A percentile compares a stretch with the other conserved stretches of the same genome.
Evolutionary conservation across 2,329 filamentous ascomycete species (phyloP).

Genomic region (Arthrocladium fulminans): DNA sequence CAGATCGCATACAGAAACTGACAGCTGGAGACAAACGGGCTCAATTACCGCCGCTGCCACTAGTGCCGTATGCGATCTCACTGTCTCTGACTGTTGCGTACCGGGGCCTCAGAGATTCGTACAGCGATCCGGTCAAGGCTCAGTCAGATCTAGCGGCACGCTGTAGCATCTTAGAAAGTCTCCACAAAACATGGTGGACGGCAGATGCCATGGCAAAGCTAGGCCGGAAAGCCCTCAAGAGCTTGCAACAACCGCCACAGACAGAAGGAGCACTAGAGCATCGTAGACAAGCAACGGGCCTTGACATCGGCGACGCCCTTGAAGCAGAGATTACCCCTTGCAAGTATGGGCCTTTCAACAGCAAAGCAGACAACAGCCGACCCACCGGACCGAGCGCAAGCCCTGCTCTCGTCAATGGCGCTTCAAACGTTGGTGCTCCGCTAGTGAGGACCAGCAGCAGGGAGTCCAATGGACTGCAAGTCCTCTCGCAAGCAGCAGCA

Average conservation of each 20-base stretch:
- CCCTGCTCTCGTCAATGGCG: not conserved
- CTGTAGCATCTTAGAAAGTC: slow-evolving; percentile 29
- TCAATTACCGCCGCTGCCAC: slow-evolving; percentile 42
- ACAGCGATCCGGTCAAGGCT: slow-evolving; percentile 31
- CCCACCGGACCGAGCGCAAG: not conserved
- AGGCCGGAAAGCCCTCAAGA: slow-evolving; percentile 31
- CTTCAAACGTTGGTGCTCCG: not conserved
- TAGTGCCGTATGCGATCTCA: slow-evolving; percentile 48
- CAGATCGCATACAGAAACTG: slow-evolving; percentile 46
- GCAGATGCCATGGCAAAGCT: slow-evolving; percentile 35
- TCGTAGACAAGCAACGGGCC: slow-evolving; percentile 5
- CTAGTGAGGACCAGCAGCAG: not conserved
- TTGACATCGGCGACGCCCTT: slow-evolving; percentile 37
- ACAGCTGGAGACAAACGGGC: slow-evolving; percentile 25
- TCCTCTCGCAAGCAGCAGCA: slow-evolving; percentile 22
- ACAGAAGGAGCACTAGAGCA: slow-evolving; percentile 1
- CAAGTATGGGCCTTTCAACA: slow-evolving; percentile 22
- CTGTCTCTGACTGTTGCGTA: slow-evolving; percentile 50
- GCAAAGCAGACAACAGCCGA: slow-evolving; percentile 5
- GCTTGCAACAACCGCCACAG: slow-evolving; percentile 17
- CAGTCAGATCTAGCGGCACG: slow-evolving; percentile 30
- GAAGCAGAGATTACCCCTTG: slow-evolving; percentile 30
- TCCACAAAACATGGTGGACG: slow-evolving; percentile 32
- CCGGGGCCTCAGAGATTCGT: slow-evolving; percentile 45
- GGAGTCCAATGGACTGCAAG: slow-evolving; percentile 12